A percentile compares a stretch with the other conserved stretches of the same genome.
Evolutionary conservation across 73 alveolate genomes (phyloP).

Genomic region (Paramecium biaurelia): DNA sequence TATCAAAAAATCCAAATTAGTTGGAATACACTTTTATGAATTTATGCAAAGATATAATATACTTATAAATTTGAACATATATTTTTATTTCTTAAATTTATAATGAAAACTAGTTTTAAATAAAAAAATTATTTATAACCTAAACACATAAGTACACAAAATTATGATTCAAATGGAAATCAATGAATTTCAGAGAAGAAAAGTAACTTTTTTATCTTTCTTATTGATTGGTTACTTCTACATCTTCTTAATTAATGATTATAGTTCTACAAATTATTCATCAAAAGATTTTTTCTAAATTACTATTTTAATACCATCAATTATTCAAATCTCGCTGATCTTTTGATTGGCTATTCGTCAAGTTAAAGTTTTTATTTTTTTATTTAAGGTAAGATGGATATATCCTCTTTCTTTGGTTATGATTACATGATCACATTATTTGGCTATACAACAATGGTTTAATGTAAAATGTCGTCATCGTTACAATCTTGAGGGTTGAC

Average conservation of each 20-base stretch:
- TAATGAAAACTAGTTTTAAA: background rate
- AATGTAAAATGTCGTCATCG: background rate
- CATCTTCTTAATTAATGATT: background rate
- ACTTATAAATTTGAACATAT: background rate
- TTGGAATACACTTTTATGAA: too few species aligned
- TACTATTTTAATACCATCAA: conserved; percentile 13
- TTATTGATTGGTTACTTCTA: background rate
- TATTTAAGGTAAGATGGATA: background rate
- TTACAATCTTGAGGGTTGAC: background rate
- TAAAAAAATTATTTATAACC: background rate
- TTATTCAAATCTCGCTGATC: background rate
- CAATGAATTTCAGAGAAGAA: background rate
- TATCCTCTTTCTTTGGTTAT: background rate
- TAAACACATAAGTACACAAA: background rate
- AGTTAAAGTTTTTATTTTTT: background rate
- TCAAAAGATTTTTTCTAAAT: background rate
- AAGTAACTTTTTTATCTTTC: background rate
- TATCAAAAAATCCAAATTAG: background rate
- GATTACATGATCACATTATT: background rate
- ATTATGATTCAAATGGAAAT: background rate
- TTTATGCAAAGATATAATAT: background rate
- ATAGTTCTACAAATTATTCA: background rate
- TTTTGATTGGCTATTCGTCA: background rate
- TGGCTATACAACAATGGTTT: background rate
- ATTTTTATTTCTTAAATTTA: background rate